Conservation (phyloP, 305 asterid species). For the Solanum hybrid region DNA sequence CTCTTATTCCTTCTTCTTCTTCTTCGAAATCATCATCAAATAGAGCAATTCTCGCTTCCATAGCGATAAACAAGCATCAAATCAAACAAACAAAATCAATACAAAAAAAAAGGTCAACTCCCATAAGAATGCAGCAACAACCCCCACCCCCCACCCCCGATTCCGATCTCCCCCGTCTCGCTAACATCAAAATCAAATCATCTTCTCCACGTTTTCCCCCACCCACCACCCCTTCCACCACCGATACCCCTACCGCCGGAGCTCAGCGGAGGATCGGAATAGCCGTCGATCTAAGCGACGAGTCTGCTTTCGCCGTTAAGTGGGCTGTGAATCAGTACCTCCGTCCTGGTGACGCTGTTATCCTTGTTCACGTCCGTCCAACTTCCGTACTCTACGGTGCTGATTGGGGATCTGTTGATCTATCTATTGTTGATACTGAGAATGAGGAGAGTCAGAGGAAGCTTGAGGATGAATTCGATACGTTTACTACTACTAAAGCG, state of each 20-base stretch:
- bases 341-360: conserved; percentile 46
- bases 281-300: conserved; percentile 45
- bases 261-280: conserved; percentile 45
- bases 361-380: conserved; percentile 43
- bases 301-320: conserved; percentile 42
- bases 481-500: conserved; percentile 32
- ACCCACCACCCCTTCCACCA: conserved; percentile 27
- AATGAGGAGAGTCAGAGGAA: conserved; percentile 27
- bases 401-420: conserved; percentile 46
- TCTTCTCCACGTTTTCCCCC: conserved; percentile 44
- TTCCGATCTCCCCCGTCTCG: conserved; percentile 34
- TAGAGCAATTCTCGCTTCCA: background rate
- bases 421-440: conserved; percentile 25
- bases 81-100: background rate
- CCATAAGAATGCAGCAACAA: conserved; percentile 14
- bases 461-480: conserved; percentile 38
- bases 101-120: background rate
- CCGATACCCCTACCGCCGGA: conserved; percentile 37
- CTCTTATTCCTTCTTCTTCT: too few relatives aligned
- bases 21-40: background rate
- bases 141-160: conserved; percentile 17
- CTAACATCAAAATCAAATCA: conserved; percentile 35
- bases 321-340: conserved; percentile 46
- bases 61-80: conserved; percentile 1
- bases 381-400: conserved; percentile 52